These are phyloP conservation scores for Volvox reticuliferus DNA, from an alignment of 139 green algal genomes.

Conservation along the genomic window DNA sequence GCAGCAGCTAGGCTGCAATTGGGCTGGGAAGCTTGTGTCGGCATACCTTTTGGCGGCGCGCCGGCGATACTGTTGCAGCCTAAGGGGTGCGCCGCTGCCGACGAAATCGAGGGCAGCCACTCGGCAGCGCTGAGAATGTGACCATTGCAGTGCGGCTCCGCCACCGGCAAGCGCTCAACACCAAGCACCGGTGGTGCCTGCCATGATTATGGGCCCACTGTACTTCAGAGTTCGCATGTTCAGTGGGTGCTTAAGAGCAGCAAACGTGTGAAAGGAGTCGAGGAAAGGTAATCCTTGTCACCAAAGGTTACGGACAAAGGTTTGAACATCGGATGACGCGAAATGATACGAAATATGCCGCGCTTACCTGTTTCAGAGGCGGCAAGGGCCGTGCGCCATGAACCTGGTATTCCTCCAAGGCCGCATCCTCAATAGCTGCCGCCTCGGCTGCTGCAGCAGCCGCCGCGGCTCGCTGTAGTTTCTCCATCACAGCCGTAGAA, in stretches of 20 bases:
- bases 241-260: no score
- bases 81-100: not conserved
- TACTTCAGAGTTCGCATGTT: no score
- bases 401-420: not conserved
- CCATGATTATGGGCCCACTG: no score
- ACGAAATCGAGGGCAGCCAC: constrained; percentile 9
- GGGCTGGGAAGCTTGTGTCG: no score
- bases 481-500: not conserved
- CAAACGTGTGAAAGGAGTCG: no score
- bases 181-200: constrained; percentile 20
- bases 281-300: no score
- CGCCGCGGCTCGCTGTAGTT: not conserved
- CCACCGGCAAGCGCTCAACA: constrained; percentile 2
- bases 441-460: not conserved
- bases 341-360: no score
- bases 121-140: constrained; percentile 20
- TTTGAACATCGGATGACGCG: no score
- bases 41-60: no score
- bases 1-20: not conserved
- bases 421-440: not conserved
- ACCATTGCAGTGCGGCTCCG: not conserved
- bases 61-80: no score
- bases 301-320: no score
- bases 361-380: constrained; percentile 17
- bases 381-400: not conserved